phyloP scores from a whole-genome alignment of 192 early-diverging fungal species.

The Allomyces arbusculus region DNA sequence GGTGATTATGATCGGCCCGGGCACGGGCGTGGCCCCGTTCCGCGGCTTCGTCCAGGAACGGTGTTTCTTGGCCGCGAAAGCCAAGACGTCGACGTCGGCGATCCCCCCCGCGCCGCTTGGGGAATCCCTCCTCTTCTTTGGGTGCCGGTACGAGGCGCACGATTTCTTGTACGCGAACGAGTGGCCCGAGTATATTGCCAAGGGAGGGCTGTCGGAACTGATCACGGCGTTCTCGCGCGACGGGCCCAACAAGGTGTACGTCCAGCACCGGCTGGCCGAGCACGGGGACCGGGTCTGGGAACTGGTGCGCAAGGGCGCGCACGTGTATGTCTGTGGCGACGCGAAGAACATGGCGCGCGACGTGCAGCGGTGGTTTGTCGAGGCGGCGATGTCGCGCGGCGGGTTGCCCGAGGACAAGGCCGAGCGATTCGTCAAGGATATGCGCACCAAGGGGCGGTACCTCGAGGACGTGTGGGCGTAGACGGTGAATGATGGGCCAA shows the following conservation, averaged over 20 bases:
- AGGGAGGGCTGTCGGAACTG: constrained; percentile 30
- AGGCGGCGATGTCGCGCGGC: constrained; percentile 36
- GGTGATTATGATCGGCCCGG: constrained; percentile 96
- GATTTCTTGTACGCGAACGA: constrained; percentile 86
- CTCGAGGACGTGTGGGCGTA: constrained; percentile 88
- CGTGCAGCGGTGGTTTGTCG: constrained; percentile 43
- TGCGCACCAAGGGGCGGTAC: constrained; percentile 60
- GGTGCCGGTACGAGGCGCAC: constrained; percentile 62
- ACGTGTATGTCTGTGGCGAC: constrained; percentile 87
- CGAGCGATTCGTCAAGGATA: constrained; percentile 59
- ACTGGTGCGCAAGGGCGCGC: constrained; percentile 50
- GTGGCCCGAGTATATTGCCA: constrained; percentile 29
- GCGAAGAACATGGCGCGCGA: constrained; percentile 93
- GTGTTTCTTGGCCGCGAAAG: constrained; percentile 27
- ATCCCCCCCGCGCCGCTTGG: constrained; percentile 26
- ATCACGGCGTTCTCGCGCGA: constrained; percentile 84
- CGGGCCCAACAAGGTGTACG: constrained; percentile 74
- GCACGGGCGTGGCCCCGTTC: constrained; percentile 97
- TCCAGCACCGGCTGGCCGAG: constrained; percentile 72
- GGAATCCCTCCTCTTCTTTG: constrained; percentile 78
- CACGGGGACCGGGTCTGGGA: constrained; percentile 59
- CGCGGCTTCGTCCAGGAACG: constrained; percentile 88
- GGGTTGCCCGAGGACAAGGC: constrained; percentile 44
- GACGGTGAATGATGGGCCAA: no score
- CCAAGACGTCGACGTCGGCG: constrained; percentile 7